A percentile compares a stretch with the other conserved stretches of the same genome.
Evolutionary conservation across 441 rosid genomes (phyloP).

Genomic region (Hura crepitans): DNA sequence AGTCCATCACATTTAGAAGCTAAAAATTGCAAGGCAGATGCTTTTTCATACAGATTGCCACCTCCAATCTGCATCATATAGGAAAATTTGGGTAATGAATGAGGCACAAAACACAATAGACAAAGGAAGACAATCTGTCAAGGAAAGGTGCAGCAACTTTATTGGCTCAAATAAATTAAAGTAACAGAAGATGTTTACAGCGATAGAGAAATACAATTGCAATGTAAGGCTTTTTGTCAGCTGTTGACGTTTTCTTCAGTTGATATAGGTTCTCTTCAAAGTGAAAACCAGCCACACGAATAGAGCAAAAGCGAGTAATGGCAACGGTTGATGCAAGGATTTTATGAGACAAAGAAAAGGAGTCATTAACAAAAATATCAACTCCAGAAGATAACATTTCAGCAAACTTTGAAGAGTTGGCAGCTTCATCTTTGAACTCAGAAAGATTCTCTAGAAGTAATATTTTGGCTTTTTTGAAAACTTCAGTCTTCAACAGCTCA

Average conservation of each 20-base stretch:
- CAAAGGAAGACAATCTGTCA: neutral
- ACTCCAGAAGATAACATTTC: slow-evolving; percentile 48
- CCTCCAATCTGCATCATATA: slow-evolving; percentile 62
- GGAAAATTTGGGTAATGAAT: slow-evolving; percentile 20
- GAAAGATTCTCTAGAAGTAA: slow-evolving; percentile 58
- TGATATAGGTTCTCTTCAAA: slow-evolving; percentile 49
- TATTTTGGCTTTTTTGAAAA: slow-evolving; percentile 32
- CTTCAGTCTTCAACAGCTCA: slow-evolving; percentile 31
- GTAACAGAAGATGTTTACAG: neutral
- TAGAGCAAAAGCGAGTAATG: slow-evolving; percentile 45
- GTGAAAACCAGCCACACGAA: slow-evolving; percentile 59
- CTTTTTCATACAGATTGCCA: slow-evolving; percentile 50
- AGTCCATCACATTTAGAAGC: slow-evolving; percentile 63
- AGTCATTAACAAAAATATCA: slow-evolving; percentile 68
- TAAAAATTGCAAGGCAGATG: slow-evolving; percentile 51
- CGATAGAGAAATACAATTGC: slow-evolving; percentile 51
- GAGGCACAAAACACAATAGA: slow-evolving; percentile 14
- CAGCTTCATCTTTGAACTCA: slow-evolving; percentile 53
- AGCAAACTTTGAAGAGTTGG: slow-evolving; percentile 49
- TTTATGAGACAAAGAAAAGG: slow-evolving; percentile 57
- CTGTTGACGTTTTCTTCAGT: slow-evolving; percentile 36
- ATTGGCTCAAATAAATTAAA: neutral
- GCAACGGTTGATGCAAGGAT: slow-evolving; percentile 69
- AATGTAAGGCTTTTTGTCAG: slow-evolving; percentile 44
- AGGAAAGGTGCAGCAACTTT: neutral